Evolutionary conservation across 2,329 filamentous ascomycete genomes (phyloP), one percentile per base, ranked within the genome.

Genomic region (Xylariaceae sp.): DNA sequence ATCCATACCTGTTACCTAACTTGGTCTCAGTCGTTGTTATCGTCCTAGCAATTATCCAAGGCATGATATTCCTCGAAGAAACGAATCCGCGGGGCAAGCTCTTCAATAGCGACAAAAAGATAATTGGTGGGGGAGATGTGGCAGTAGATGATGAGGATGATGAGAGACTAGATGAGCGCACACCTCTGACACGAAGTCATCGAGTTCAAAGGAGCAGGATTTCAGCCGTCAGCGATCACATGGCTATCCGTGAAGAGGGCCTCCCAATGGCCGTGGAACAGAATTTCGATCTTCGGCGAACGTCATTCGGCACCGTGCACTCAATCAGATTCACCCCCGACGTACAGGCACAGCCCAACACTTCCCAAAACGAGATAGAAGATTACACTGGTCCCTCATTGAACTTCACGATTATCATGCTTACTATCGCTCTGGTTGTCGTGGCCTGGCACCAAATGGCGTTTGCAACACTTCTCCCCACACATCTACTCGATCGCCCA

Each of bases 1-100:
- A 87, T 62, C 88, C 89, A 0, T 92, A 89, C 61, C 77, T 90
- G n/a, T 73, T 81, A 5, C 87, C 87, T 1, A 91, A 90, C 62
- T 62, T 89, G 1, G 75, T 88, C 44, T 82, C 85, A 0, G 85
- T 86, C 0, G 75, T 69, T 1, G 76, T 89, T 8, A 76, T 90
- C 26, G 59, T 82, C 1, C 59, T 88, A 4, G 87, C 89, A 59
- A 76, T 89, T 27, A 64, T 83, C 7, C 65, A 89, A 41, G 81
- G 83, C n/a, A 74, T 80, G 40, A 64, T 88, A 21, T 86, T 87
- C 61, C 73, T 92, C 15, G 73, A 76, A 27, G 74, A 77, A 61
- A 77, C 75, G 0, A 73, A 75, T 26, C 65, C 71, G 5, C 58
- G 60, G 6, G 41, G 40, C n/a, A 61, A 30, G 9, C n/a, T 51